Conservation (phyloP, 495 filamentous ascomycete species). For the Talaromyces borbonicus region DNA sequence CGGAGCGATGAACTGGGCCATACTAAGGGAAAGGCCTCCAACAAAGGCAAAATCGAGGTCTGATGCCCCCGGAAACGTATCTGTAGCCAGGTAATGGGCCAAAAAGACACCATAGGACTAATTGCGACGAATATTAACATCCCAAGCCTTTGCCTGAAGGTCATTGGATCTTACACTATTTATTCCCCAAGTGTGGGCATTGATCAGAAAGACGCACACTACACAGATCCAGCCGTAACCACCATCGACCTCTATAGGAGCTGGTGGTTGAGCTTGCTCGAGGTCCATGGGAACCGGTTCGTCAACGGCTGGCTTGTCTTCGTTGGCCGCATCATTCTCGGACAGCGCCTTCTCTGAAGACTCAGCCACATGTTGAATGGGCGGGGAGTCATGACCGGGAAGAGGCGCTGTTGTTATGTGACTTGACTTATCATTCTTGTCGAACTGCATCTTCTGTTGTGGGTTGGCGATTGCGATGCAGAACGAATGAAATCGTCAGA, state of each 20-base stretch:
- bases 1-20: conserved; percentile 54
- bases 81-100: conserved; percentile 53
- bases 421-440: background rate
- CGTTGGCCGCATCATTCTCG: background rate
- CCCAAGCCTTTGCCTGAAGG: conserved; percentile 23
- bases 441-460: background rate
- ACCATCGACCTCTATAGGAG: conserved; percentile 23
- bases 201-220: conserved; percentile 40
- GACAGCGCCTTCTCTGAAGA: background rate
- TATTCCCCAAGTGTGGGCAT: conserved; percentile 48
- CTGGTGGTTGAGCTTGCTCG: background rate
- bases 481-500: too few species aligned
- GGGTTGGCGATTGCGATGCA: background rate
- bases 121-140: conserved; percentile 7
- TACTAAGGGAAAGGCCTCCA: conserved; percentile 59
- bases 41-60: conserved; percentile 60
- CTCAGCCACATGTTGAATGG: background rate
- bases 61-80: conserved; percentile 48
- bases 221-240: conserved; percentile 50
- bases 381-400: background rate
- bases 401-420: background rate
- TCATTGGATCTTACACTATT: conserved; percentile 25
- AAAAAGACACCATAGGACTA: conserved; percentile 58
- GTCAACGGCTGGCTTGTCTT: background rate
- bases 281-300: background rate